Conservation (phyloP, 805 yeast species). For the Lipomyces orientalis region DNA sequence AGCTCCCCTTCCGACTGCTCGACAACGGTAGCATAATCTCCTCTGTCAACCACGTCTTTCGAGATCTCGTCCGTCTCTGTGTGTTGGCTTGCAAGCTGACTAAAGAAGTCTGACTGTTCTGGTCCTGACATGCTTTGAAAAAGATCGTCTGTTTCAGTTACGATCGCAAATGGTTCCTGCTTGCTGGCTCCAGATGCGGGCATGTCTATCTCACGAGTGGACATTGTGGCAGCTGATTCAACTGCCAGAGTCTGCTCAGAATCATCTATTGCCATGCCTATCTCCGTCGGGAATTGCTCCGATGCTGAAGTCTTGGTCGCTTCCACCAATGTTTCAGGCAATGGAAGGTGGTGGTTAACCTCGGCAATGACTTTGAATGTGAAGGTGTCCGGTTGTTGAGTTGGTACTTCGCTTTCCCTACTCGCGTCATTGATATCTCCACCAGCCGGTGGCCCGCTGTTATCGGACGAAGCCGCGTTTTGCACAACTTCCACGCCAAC, state of each 20-base stretch:
- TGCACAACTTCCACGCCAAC: background rate
- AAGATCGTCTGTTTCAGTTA: background rate
- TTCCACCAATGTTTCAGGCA: background rate
- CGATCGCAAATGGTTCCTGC: background rate
- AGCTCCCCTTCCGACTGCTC: background rate
- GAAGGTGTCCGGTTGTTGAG: background rate
- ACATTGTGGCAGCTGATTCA: background rate
- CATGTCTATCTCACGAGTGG: background rate
- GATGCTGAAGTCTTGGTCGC: background rate
- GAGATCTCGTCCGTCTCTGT: background rate
- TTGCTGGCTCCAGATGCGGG: background rate
- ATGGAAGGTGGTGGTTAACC: background rate
- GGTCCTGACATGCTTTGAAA: background rate
- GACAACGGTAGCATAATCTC: background rate
- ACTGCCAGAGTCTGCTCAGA: background rate
- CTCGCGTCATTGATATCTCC: background rate
- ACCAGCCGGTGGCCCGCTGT: background rate
- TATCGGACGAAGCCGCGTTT: background rate
- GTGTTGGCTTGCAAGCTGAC: background rate
- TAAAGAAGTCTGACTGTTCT: background rate
- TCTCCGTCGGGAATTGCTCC: background rate
- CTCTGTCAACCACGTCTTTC: background rate
- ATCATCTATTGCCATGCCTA: background rate
- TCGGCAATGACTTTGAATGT: background rate
- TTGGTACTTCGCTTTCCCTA: background rate